Conservation (phyloP, 2,329 filamentous ascomycete species). For the Aspergillus cejpii region DNA sequence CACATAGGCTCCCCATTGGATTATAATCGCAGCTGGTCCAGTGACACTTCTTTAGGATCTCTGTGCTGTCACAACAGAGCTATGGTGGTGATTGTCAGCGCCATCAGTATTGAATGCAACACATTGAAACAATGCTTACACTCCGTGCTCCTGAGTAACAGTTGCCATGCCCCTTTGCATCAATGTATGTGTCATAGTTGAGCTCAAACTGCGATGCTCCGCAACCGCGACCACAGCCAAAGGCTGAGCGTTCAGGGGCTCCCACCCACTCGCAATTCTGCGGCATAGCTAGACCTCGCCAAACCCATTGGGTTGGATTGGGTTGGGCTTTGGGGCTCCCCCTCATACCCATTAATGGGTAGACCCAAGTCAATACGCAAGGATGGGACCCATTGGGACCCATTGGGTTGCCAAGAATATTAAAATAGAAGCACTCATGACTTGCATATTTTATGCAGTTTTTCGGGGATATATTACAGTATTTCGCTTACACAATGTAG, state of each 20-base stretch:
- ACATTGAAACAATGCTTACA: not conserved
- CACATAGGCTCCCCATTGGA: not conserved
- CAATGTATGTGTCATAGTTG: constrained; percentile 10
- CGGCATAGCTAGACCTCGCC: constrained; percentile 22
- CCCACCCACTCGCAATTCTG: constrained; percentile 26
- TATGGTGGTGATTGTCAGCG: not conserved
- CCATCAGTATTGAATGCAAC: not conserved
- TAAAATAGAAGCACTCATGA: no score
- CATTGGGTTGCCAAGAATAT: no score
- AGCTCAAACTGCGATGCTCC: constrained; percentile 12
- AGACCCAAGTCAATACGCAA: no score
- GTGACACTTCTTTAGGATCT: constrained; percentile 16
- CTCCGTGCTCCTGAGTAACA: constrained; percentile 7
- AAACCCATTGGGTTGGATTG: no score
- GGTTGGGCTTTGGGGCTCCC: no score
- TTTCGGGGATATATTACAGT: no score
- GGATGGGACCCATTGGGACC: no score
- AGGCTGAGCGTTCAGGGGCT: constrained; percentile 13
- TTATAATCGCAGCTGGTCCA: constrained; percentile 17
- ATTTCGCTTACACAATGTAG: no score
- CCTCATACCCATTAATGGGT: no score
- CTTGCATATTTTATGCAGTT: no score
- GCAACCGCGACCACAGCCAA: constrained; percentile 10
- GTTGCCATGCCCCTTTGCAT: constrained; percentile 8
- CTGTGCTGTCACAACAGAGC: constrained; percentile 21